These are phyloP conservation scores for Moesziomyces parantarcticus DNA, from an alignment of 1,284 basidiomycete genomes.

Conservation along the genomic window DNA sequence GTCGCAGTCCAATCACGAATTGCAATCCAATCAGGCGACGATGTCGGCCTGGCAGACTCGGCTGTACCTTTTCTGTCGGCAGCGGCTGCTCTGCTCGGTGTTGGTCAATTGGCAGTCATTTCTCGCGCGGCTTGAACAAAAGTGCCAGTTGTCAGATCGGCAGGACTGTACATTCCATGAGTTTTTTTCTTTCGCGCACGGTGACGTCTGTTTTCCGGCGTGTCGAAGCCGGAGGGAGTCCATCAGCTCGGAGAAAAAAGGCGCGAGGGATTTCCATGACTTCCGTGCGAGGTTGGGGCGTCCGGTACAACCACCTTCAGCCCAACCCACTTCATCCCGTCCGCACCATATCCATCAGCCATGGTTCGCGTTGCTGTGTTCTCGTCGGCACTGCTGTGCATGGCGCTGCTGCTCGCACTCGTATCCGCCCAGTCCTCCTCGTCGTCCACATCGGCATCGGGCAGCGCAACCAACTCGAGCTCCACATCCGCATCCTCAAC, in stretches of 20 bases:
- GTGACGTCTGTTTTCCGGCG: neutral
- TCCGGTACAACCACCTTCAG: too few relatives aligned
- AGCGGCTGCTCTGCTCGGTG: too few relatives aligned
- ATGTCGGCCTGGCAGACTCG: too few relatives aligned
- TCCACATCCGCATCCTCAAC: slow-evolving; percentile 5
- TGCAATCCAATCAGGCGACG: neutral
- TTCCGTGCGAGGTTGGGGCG: too few relatives aligned
- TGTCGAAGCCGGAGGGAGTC: too few relatives aligned
- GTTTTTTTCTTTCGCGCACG: neutral
- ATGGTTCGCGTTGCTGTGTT: neutral
- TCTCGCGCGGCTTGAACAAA: neutral
- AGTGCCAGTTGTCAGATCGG: too few relatives aligned
- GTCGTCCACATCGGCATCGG: neutral
- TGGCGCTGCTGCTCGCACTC: slow-evolving; percentile 3
- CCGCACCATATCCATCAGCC: neutral
- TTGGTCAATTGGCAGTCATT: too few relatives aligned
- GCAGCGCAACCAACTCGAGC: neutral
- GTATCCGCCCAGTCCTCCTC: neutral
- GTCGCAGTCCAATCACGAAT: neutral
- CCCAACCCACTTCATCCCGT: neutral
- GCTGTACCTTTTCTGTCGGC: too few relatives aligned
- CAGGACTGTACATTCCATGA: too few relatives aligned
- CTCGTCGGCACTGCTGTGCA: slow-evolving; percentile 12
- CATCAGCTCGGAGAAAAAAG: neutral
- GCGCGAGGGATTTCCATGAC: too few relatives aligned